Evolutionary conservation across 495 filamentous ascomycete species (phyloP), one percentile per base, ranked within the genome.

Genomic region (Daldinia loculata): DNA sequence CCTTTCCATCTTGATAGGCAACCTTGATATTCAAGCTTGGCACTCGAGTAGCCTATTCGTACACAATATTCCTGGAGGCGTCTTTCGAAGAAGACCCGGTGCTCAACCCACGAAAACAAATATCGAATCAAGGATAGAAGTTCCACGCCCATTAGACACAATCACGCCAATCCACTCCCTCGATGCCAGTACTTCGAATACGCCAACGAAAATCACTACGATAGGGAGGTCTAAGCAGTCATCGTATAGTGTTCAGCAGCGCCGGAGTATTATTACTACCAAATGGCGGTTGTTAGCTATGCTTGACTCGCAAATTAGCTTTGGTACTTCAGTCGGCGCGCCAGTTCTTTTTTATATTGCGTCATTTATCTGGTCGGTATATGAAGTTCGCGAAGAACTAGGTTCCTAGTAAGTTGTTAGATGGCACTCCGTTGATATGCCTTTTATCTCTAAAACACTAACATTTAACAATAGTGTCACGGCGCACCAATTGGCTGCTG

Each of bases 401-500:
- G 43, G 43, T 6, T 48, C 43, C 19, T 48, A 48, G 43, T 48
- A 48, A 48, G 43, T 48, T 48, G 19, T 0, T 12, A 4, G 9
- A 19, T 0, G 17, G 41, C 17, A 22, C 19, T 4, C 24, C 43
- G 9, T 24, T 12, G 2, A 12, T 36, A 36, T 2, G 34, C 34
- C 2, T 34, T 34, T 14, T 36, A 36, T 22, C 22, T 45, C 4
- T 6, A 9, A 45, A 45, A 4, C 7, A 24, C 22, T 48, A 48
- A 48, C 9, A 12, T 12, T 1, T 48, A n/a, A 17, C n/a, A 75
- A 83, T 57, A 73, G 78, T 7, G 72, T 79, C 45, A 77, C 80
- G 2, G 72, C 81, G 3, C 66, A 76, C 17, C 67, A 79, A 3
- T 68, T 84, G 0, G 81, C 82, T 2, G 81, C 79, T 58, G 81